Evolutionary conservation across 2,329 filamentous ascomycete genomes (phyloP).

Genomic region (Fusarium devonianum): DNA sequence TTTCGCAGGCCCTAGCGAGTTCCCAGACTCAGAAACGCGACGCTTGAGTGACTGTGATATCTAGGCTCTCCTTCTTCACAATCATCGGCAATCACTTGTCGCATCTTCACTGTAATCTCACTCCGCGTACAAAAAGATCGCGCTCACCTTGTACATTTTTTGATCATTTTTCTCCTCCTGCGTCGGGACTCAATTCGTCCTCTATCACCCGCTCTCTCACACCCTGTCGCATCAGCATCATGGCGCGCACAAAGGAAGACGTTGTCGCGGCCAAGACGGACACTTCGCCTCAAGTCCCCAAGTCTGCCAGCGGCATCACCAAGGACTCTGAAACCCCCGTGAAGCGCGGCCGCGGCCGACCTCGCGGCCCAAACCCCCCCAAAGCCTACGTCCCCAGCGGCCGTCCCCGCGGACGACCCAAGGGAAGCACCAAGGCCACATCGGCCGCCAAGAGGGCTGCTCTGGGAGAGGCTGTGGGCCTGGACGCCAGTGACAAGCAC

Average conservation of each 20-base stretch:
- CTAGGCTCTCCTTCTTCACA: constrained; percentile 18
- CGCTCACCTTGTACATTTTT: constrained; percentile 18
- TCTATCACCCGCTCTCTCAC: background rate
- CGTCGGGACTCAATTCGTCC: background rate
- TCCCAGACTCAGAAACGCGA: constrained; percentile 10
- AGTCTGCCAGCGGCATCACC: constrained; percentile 47
- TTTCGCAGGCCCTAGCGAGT: constrained; percentile 20
- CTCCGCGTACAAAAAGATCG: background rate
- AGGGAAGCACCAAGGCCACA: constrained; percentile 48
- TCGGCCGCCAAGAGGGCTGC: constrained; percentile 23
- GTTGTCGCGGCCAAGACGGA: constrained; percentile 28
- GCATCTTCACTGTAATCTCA: constrained; percentile 1
- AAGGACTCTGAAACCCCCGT: constrained; percentile 51
- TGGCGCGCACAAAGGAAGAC: constrained; percentile 47
- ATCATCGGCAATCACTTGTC: constrained; percentile 7
- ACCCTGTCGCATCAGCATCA: constrained; percentile 18
- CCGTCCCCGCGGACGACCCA: constrained; percentile 57
- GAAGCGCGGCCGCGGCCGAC: constrained; percentile 50
- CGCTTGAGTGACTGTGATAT: background rate
- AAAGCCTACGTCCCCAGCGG: constrained; percentile 50
- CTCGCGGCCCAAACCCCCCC: constrained; percentile 45
- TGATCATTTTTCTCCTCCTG: constrained; percentile 11
- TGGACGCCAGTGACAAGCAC: background rate
- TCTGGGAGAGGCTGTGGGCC: constrained; percentile 10
- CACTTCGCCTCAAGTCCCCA: constrained; percentile 35